A percentile compares a stretch with the other conserved stretches of the same genome.
Conservation (phyloP, 2,329 filamentous ascomycete species). For the Penicillium thymicola region DNA sequence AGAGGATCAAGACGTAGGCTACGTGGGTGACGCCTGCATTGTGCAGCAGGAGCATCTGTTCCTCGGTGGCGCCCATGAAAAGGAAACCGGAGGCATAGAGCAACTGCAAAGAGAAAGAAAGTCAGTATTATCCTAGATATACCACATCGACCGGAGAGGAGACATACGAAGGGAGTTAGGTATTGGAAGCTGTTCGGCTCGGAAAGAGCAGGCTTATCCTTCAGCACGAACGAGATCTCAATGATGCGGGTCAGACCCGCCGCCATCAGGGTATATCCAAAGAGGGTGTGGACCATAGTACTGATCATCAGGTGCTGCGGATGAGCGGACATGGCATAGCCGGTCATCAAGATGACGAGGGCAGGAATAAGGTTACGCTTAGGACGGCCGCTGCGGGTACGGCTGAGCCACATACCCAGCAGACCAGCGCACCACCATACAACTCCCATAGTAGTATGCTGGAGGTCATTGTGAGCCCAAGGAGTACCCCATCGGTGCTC, state of each 20-base stretch:
- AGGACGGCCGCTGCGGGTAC: constrained; percentile 75
- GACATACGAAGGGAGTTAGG: constrained; percentile 65
- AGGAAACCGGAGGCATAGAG: constrained; percentile 90
- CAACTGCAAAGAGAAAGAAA: constrained; percentile 54
- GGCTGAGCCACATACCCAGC: constrained; percentile 86
- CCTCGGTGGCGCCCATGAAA: constrained; percentile 96
- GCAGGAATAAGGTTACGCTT: constrained; percentile 91
- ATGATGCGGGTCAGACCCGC: constrained; percentile 81
- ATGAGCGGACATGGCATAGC: constrained; percentile 93
- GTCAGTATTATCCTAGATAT: constrained; percentile 26
- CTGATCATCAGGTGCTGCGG: constrained; percentile 80
- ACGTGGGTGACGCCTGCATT: constrained; percentile 78
- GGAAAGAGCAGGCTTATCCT: constrained; percentile 63
- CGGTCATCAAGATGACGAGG: constrained; percentile 86
- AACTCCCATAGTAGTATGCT: constrained; percentile 99
- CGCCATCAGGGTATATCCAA: constrained; percentile 93
- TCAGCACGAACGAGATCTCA: constrained; percentile 84
- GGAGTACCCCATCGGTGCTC: constrained; percentile 88
- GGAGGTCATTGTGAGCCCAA: constrained; percentile 92
- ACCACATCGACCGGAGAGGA: constrained; percentile 4
- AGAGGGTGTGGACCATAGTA: constrained; percentile 81
- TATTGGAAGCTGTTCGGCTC: constrained; percentile 72
- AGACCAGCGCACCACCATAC: constrained; percentile 97
- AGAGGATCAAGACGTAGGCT: constrained; percentile 87
- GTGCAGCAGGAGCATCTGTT: constrained; percentile 81